Base-by-base conservation (phyloP, 352 stramenopile genomes). In the Phytopythium kandeliae region DNA sequence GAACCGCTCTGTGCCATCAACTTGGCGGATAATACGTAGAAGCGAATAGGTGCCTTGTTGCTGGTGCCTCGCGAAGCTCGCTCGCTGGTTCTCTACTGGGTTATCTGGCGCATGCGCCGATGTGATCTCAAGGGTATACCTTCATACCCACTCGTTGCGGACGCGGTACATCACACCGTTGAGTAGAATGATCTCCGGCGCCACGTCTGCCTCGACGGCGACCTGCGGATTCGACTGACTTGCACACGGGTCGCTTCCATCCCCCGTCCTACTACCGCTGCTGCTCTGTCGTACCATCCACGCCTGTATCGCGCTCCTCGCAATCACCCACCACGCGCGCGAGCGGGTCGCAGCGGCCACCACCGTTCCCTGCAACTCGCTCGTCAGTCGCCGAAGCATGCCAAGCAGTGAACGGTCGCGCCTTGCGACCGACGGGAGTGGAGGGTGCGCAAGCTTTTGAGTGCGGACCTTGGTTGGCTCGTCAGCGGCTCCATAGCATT, bases 1-100 rank as follows among this genome's bases (percentile, higher is more conserved):
- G 71, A 12, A 36, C 76, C 46, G 61, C 61, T 16, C 26, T 48
- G 26, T 51, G 40, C 13, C 11, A 30, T 9, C 48, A 44, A 10
- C 35, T 46, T 11, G 15, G 25, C 2, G 8, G 46, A 42, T 24
- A 13, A 28, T n/a, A n/a, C n/a, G n/a, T n/a, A n/a, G n/a, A n/a
- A n/a, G n/a, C n/a, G n/a, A n/a, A n/a, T n/a, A n/a, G n/a, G n/a
- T n/a, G n/a, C n/a, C n/a, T n/a, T n/a, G n/a, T n/a, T n/a, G n/a
- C n/a, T n/a, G n/a, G n/a, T n/a, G n/a, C n/a, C n/a, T n/a, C n/a
- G n/a, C n/a, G n/a, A n/a, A n/a, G n/a, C n/a, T n/a, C n/a, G n/a
- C n/a, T 37, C 5, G n/a, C 33, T 46, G 9, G 21, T 30, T 46
- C 40, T 46, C 40, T 31, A 22, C 21, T 26, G 5, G 19, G 31